These are phyloP conservation scores for Colletotrichum aenigma DNA, from an alignment of 2,329 filamentous ascomycete species.

Conservation along the genomic window DNA sequence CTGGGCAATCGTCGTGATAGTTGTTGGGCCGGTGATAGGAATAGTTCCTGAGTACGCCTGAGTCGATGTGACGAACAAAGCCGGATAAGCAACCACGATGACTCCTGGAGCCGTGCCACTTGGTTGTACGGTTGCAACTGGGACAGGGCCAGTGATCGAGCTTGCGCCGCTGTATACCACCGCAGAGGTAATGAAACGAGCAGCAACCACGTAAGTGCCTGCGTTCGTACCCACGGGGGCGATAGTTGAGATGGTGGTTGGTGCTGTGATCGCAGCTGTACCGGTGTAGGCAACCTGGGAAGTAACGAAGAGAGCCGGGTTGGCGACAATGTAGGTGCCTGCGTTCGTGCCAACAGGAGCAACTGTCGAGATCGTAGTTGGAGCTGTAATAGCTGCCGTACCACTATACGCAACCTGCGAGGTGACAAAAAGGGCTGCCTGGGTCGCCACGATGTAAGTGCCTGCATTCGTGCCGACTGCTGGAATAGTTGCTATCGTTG, in stretches of 20 bases:
- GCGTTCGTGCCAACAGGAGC: background rate
- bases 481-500: constrained; percentile 1
- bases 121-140: constrained; percentile 1
- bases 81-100: background rate
- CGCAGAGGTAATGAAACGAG: background rate
- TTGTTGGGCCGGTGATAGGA: background rate
- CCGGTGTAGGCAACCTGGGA: background rate
- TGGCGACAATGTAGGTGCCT: constrained; percentile 12
- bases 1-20: background rate
- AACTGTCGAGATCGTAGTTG: constrained; percentile 2
- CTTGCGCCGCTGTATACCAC: background rate
- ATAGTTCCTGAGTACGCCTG: background rate
- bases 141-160: background rate
- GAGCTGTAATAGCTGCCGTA: background rate
- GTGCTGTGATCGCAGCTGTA: background rate
- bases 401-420: background rate
- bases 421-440: background rate
- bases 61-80: constrained; percentile 6
- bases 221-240: background rate
- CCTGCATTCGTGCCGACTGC: background rate
- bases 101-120: constrained; percentile 8
- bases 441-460: background rate
- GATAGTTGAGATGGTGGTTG: background rate
- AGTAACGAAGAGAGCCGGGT: background rate
- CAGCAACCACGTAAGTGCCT: constrained; percentile 5